Conservation (phyloP, 805 yeast genomes). For the Schwanniomyces yamadae region DNA sequence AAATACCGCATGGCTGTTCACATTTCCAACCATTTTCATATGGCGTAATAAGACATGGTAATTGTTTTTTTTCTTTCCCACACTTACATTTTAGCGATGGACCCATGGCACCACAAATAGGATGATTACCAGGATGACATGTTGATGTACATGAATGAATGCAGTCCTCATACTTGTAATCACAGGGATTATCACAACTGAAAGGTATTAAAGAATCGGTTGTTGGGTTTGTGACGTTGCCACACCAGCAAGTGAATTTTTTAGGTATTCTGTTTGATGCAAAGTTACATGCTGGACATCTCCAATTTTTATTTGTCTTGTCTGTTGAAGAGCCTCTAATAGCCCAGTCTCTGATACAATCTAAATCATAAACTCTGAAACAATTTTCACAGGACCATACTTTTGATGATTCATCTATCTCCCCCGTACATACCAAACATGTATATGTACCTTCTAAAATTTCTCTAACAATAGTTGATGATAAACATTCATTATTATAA, state of each 20-base stretch:
- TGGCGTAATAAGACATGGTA: slow-evolving; percentile 73
- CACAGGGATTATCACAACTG: slow-evolving; percentile 86
- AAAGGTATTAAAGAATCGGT: slow-evolving; percentile 65
- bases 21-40: slow-evolving; percentile 70
- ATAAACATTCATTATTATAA: slow-evolving; percentile 9
- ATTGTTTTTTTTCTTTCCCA: slow-evolving; percentile 63
- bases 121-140: slow-evolving; percentile 92
- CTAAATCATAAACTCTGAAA: slow-evolving; percentile 79
- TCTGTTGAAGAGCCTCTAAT: slow-evolving; percentile 66
- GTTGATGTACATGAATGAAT: slow-evolving; percentile 70
- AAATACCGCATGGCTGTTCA: slow-evolving; percentile 55
- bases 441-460: slow-evolving; percentile 67
- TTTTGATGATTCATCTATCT: slow-evolving; percentile 60
- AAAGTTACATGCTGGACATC: slow-evolving; percentile 80
- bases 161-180: slow-evolving; percentile 52
- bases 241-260: slow-evolving; percentile 84
- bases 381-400: slow-evolving; percentile 83
- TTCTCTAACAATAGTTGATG: slow-evolving; percentile 52
- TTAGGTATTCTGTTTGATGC: slow-evolving; percentile 50
- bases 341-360: slow-evolving; percentile 89
- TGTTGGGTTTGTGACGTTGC: slow-evolving; percentile 66
- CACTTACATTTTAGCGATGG: slow-evolving; percentile 71
- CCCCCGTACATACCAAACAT: slow-evolving; percentile 87
- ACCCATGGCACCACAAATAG: slow-evolving; percentile 75
- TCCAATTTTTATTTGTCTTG: slow-evolving; percentile 58